Percentiles rank a stretch among this genome's conserved stretches.
Evolutionary conservation across 176 grass and related monocot species (phyloP).

Genomic region (Bolboschoenus planiculmis): DNA sequence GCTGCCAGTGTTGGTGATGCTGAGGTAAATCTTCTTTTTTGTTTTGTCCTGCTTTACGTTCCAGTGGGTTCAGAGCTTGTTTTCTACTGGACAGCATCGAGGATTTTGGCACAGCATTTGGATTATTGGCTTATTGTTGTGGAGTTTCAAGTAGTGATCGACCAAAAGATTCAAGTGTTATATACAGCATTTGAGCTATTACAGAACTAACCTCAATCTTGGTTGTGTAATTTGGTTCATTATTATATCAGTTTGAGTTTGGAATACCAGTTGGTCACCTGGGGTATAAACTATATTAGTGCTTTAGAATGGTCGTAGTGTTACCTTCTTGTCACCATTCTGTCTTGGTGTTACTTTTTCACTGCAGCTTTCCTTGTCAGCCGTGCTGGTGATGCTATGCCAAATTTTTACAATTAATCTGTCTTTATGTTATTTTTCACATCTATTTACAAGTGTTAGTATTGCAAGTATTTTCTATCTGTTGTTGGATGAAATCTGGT

Average conservation of each 20-base stretch:
- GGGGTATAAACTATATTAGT: too few relatives aligned
- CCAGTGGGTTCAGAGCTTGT: background rate
- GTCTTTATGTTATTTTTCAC: background rate
- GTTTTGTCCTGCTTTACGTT: background rate
- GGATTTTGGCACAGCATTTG: background rate
- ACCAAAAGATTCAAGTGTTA: background rate
- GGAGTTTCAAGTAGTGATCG: background rate
- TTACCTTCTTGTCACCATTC: background rate
- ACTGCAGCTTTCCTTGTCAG: too few relatives aligned
- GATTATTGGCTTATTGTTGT: background rate
- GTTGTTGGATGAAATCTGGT: background rate
- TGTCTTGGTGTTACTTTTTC: background rate
- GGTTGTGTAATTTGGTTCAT: background rate
- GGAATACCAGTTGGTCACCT: background rate
- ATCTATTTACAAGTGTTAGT: background rate
- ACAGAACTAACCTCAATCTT: background rate
- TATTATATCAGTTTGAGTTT: background rate
- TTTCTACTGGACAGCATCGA: background rate
- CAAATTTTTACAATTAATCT: background rate
- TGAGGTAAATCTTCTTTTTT: conserved; percentile 45
- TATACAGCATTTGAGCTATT: background rate
- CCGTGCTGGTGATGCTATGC: background rate
- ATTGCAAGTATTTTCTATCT: background rate
- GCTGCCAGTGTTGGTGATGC: conserved; percentile 81
- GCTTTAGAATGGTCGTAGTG: background rate